These are phyloP conservation scores for Hypoxylon sp. DNA, from an alignment of 2,329 filamentous ascomycete species.

Conservation along the genomic window DNA sequence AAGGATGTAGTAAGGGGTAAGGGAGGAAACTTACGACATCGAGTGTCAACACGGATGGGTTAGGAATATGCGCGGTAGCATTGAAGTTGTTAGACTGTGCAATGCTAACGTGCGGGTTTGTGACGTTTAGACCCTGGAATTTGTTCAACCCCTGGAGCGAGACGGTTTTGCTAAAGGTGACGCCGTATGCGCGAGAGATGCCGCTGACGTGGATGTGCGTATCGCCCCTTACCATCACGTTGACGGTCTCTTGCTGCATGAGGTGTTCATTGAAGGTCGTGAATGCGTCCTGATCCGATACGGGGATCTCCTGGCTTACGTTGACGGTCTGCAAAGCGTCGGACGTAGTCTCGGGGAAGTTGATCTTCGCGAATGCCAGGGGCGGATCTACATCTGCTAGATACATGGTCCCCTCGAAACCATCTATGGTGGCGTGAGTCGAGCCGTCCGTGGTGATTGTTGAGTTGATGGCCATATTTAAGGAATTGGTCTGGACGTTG, in stretches of 20 bases:
- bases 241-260: conserved; percentile 63
- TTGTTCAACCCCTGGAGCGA: conserved; percentile 65
- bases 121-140: conserved; percentile 68
- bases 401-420: conserved; percentile 68
- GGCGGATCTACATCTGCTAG: conserved; percentile 64
- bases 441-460: conserved; percentile 66
- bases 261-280: conserved; percentile 69
- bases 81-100: conserved; percentile 69
- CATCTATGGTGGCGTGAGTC: conserved; percentile 64
- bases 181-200: conserved; percentile 62
- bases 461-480: conserved; percentile 68
- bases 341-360: conserved; percentile 66
- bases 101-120: conserved; percentile 63
- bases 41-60: conserved; percentile 73
- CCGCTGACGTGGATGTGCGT: conserved; percentile 65
- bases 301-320: conserved; percentile 62
- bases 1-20: neutral
- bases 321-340: conserved; percentile 65
- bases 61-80: conserved; percentile 71
- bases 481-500: conserved; percentile 59
- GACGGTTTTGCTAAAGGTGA: conserved; percentile 70
- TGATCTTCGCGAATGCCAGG: conserved; percentile 63
- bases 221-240: conserved; percentile 65
- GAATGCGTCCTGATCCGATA: conserved; percentile 63
- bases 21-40: conserved; percentile 66